Percentiles rank a stretch among this genome's conserved stretches.
These are phyloP conservation scores for Penicillium hesseltinei DNA, from an alignment of 2,329 filamentous ascomycete species.

Conservation along the genomic window DNA sequence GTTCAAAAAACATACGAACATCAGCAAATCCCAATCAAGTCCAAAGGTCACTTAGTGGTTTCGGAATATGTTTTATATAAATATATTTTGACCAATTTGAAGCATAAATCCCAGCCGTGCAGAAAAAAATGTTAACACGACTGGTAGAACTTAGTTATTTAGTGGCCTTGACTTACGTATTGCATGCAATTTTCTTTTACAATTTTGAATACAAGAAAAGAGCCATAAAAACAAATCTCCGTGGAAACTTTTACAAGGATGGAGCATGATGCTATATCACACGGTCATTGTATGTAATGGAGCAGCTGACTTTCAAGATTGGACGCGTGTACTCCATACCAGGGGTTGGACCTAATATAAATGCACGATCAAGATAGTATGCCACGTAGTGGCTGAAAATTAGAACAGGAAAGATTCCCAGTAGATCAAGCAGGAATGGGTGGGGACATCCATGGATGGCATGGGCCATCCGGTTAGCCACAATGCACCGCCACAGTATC, in stretches of 20 bases:
- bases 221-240: too few species aligned
- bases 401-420: slow-evolving; percentile 1
- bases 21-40: not conserved
- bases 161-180: too few species aligned
- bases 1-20: not conserved
- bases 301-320: not conserved
- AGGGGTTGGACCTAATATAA: not conserved
- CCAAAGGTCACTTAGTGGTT: too few species aligned
- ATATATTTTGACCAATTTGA: not conserved
- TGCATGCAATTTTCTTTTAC: not conserved
- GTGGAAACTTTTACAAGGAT: not conserved
- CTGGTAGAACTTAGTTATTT: not conserved
- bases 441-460: not conserved
- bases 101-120: not conserved
- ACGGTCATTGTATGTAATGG: not conserved
- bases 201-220: not conserved
- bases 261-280: not conserved
- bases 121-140: not conserved
- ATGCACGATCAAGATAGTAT: not conserved
- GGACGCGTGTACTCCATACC: not conserved
- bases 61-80: not conserved
- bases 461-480: slow-evolving; percentile 3
- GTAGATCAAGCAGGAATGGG: slow-evolving; percentile 2
- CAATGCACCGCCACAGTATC: slow-evolving; percentile 22
- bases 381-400: not conserved